phyloP scores from a whole-genome alignment of 2,329 filamentous ascomycete species.

The Scedosporium boydii region DNA sequence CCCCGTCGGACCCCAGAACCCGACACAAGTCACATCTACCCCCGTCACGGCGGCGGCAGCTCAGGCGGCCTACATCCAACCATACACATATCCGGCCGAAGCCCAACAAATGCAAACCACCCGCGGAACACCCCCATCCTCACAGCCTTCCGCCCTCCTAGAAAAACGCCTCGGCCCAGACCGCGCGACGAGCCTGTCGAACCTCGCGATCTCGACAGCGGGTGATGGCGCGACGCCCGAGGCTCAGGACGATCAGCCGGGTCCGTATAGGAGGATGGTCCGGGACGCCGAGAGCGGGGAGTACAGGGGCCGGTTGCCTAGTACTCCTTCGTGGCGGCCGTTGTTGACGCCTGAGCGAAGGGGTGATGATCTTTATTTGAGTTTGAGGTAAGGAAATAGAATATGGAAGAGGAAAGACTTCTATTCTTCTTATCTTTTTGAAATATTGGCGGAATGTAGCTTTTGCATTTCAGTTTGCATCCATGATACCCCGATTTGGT shows the following conservation, averaged over 20 bases:
- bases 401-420: background rate
- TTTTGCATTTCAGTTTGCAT: background rate
- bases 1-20: background rate
- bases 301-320: slow-evolving; percentile 23
- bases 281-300: background rate
- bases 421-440: slow-evolving; percentile 1
- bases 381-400: slow-evolving; percentile 32
- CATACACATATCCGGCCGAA: background rate
- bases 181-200: slow-evolving; percentile 35
- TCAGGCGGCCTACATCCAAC: background rate
- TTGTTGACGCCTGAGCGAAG: slow-evolving; percentile 56
- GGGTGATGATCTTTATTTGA: slow-evolving; percentile 55
- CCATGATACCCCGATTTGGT: background rate
- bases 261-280: background rate
- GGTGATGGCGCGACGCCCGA: background rate
- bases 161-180: slow-evolving; percentile 42
- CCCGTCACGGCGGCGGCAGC: background rate
- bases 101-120: background rate
- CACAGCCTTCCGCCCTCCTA: slow-evolving; percentile 29
- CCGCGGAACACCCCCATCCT: background rate
- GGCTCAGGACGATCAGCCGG: background rate
- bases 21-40: background rate
- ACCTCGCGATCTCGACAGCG: slow-evolving; percentile 11
- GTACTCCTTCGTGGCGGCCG: slow-evolving; percentile 51
- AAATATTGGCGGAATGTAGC: background rate